Conservation (phyloP, 1,284 basidiomycete genomes). For the Puccinia hordei region DNA sequence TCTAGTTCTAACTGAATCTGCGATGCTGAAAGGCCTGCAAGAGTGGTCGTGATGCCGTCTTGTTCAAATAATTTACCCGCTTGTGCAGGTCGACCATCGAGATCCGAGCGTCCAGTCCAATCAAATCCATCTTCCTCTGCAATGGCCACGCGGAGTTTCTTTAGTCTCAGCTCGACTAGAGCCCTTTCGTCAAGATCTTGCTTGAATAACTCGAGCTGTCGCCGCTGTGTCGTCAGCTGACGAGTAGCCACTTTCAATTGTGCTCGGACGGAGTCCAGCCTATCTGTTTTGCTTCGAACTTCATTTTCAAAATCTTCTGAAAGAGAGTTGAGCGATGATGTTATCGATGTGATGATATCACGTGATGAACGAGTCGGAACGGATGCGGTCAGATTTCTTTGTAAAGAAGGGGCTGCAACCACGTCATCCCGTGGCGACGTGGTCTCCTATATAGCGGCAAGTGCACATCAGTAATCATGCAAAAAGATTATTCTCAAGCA, state of each 20-base stretch:
- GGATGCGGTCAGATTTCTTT: neutral
- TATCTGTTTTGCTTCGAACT: slow-evolving; percentile 81
- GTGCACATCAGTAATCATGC: slow-evolving; percentile 49
- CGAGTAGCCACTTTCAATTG: slow-evolving; percentile 85
- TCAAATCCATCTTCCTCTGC: slow-evolving; percentile 75
- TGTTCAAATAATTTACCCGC: slow-evolving; percentile 68
- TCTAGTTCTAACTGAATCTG: slow-evolving; percentile 53
- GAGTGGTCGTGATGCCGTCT: slow-evolving; percentile 67
- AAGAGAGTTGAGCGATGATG: slow-evolving; percentile 76
- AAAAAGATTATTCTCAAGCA: neutral
- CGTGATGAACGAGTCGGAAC: slow-evolving; percentile 66
- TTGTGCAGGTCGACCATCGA: slow-evolving; percentile 64
- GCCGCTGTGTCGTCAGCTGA: slow-evolving; percentile 83
- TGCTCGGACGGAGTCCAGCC: slow-evolving; percentile 78
- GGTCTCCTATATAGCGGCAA: slow-evolving; percentile 53
- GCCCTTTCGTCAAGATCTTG: slow-evolving; percentile 73
- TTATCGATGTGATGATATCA: slow-evolving; percentile 71
- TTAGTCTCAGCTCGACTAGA: slow-evolving; percentile 72
- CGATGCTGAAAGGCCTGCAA: slow-evolving; percentile 53
- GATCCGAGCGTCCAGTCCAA: slow-evolving; percentile 81
- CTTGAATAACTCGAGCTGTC: slow-evolving; percentile 76
- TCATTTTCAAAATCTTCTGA: slow-evolving; percentile 78
- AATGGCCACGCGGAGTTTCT: slow-evolving; percentile 78
- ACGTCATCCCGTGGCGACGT: slow-evolving; percentile 39
- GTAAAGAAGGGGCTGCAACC: slow-evolving; percentile 61